These are phyloP conservation scores for Arctium minus DNA, from an alignment of 129 eudicot species.

Conservation along the genomic window DNA sequence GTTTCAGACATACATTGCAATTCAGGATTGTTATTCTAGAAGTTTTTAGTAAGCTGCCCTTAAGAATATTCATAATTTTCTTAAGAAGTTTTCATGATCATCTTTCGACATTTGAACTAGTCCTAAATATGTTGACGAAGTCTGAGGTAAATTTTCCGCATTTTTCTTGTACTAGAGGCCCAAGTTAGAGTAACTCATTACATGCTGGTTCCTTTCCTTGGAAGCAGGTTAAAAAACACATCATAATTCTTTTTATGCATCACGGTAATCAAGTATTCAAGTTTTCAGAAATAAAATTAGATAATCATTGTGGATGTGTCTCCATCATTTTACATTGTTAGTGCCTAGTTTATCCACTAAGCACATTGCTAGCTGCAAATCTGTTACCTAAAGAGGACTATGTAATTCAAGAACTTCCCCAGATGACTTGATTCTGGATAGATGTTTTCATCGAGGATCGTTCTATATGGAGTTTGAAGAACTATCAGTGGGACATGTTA, in stretches of 20 bases:
- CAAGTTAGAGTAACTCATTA: neutral
- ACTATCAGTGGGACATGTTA: neutral
- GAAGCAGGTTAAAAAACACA: neutral
- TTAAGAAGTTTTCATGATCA: neutral
- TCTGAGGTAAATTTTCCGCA: neutral
- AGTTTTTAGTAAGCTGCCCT: neutral
- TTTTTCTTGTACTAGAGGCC: neutral
- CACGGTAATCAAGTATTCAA: neutral
- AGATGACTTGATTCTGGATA: neutral
- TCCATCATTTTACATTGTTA: neutral
- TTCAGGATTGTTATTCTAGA: neutral
- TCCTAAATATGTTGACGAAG: neutral
- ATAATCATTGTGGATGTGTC: neutral
- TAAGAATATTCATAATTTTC: neutral
- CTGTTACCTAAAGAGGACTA: neutral
- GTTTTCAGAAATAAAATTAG: neutral
- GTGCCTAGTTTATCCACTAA: too few species aligned
- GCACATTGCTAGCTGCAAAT: neutral
- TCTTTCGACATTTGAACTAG: neutral
- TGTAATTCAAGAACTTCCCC: neutral
- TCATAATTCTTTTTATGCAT: neutral
- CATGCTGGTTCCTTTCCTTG: neutral
- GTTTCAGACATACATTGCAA: neutral
- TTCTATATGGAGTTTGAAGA: neutral
- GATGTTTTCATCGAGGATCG: neutral